Base-by-base conservation (phyloP, 768 basidiomycete genomes). In the Mycena belliarum region DNA sequence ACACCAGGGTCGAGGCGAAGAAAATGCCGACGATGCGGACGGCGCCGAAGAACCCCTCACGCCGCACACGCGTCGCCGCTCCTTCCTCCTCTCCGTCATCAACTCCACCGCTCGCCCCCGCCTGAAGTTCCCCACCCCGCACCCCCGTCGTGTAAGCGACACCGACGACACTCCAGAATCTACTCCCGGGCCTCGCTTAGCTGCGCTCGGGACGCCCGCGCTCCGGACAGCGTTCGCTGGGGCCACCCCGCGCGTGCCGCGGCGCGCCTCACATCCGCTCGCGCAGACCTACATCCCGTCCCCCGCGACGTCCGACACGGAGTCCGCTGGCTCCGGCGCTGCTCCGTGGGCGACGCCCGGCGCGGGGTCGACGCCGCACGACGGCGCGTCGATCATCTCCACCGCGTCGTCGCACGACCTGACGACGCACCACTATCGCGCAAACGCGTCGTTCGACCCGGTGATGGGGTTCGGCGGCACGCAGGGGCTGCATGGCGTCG, bases 341-440 rank as follows among this genome's bases (percentile, higher is more conserved):
- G 65, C 63, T 48, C 66, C 60, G 11, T 73, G 76, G 70, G 71
- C 69, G 1, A 73, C 71, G 2, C 71, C 80, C 10, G 72, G 65
- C 3, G 67, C 70, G 2, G 61, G 68, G 4, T 78, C 56, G 74
- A 77, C 15, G 75, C 72, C 4, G 72, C 71, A 59, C 11, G 87
- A 87, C 58, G 77, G 82, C 38, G 82, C 78, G 0, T 93, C 92
- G 1, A 85, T 89, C 70, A 76, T 91, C 45, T 93, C 92, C 4
- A 92, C 89, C 1, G 83, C 89, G 1, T 93, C 92, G 1, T 94
- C 94, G 23, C 90, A 95, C 62, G 93, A 96, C 68, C 76, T 96
- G 40, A 92, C 91, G 2, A 85, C 87, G 6, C 86, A 91, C 67
- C 79, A 81, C 51, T 53, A 59, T 37, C 83, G 91, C 10, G 88